phyloP scores from a whole-genome alignment of 805 yeast genomes.

The Hanseniaspora vineae region DNA sequence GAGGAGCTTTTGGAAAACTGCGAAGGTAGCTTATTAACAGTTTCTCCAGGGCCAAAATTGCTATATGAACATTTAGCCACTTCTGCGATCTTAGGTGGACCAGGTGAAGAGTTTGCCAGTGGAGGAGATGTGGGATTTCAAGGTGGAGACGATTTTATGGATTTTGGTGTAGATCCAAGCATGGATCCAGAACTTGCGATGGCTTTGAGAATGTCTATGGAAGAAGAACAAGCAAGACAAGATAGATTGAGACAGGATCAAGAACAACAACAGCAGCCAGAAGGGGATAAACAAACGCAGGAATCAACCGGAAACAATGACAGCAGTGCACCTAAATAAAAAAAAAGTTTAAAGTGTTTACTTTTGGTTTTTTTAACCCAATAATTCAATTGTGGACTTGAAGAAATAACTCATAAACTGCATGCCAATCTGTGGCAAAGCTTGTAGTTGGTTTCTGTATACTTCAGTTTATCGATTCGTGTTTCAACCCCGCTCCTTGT shows the following conservation, averaged over 20 bases:
- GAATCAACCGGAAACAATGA: neutral
- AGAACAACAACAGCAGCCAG: slow-evolving; percentile 9
- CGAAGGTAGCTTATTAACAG: slow-evolving; percentile 44
- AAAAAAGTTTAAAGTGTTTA: too few species aligned
- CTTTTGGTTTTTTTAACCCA: too few species aligned
- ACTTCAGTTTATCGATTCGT: too few species aligned
- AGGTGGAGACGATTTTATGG: slow-evolving; percentile 41
- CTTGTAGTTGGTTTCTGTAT: too few species aligned
- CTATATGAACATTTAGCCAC: slow-evolving; percentile 70
- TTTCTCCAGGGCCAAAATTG: slow-evolving; percentile 79
- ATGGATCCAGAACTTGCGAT: slow-evolving; percentile 96
- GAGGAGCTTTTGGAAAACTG: slow-evolving; percentile 69
- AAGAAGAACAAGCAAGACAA: slow-evolving; percentile 88
- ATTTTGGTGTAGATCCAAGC: slow-evolving; percentile 68
- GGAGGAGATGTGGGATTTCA: slow-evolving; percentile 33
- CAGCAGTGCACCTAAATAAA: too few species aligned
- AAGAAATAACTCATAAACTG: too few species aligned
- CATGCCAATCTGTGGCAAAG: too few species aligned
- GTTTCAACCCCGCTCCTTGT: too few species aligned
- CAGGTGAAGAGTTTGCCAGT: slow-evolving; percentile 26
- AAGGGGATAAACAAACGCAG: slow-evolving; percentile 1
- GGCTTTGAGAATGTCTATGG: slow-evolving; percentile 87
- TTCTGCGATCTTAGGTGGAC: slow-evolving; percentile 64
- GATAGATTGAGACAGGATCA: slow-evolving; percentile 45
- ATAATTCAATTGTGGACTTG: too few species aligned